Conservation (phyloP, 1,284 basidiomycete species). For the Ganoderma lingzhi region DNA sequence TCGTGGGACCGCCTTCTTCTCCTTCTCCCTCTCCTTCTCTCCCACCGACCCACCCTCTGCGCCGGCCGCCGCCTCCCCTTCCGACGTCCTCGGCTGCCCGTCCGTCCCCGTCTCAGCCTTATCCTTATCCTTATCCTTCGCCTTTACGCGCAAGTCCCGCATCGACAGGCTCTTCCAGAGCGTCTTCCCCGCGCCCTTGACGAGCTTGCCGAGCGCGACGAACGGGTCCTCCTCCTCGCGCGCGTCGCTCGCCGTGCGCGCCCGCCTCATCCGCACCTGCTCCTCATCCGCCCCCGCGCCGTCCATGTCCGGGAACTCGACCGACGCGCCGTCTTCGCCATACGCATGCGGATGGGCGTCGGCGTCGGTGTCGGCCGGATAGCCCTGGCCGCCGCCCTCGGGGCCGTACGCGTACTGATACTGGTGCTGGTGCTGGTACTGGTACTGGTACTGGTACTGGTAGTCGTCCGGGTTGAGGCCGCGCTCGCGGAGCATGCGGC, state of each 20-base stretch:
- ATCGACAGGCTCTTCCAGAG: slow-evolving; percentile 39
- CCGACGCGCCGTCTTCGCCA: slow-evolving; percentile 1
- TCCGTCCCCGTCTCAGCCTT: neutral
- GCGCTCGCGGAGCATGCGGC: slow-evolving; percentile 39
- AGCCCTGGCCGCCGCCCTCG: slow-evolving; percentile 22
- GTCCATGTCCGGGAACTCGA: slow-evolving; percentile 21
- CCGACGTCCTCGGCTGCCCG: neutral
- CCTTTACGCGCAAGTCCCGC: slow-evolving; percentile 29
- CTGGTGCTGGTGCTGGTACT: slow-evolving; percentile 12
- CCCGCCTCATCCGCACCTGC: slow-evolving; percentile 18
- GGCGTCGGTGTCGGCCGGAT: neutral
- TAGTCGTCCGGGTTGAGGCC: slow-evolving; percentile 26
- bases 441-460: slow-evolving; percentile 20
- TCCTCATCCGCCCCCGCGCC: slow-evolving; percentile 29
- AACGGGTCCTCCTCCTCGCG: slow-evolving; percentile 39
- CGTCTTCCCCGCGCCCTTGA: slow-evolving; percentile 39
- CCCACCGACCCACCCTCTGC: neutral
- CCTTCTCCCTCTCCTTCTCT: slow-evolving; percentile 9
- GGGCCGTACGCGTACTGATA: slow-evolving; percentile 21
- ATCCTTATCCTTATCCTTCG: neutral
- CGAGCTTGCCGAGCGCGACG: slow-evolving; percentile 36
- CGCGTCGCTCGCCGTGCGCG: slow-evolving; percentile 30
- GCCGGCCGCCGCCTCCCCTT: neutral
- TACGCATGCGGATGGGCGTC: neutral
- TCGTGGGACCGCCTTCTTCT: slow-evolving; percentile 1